These are phyloP conservation scores for Penicillium rolfsii DNA, from an alignment of 2,329 filamentous ascomycete species.

Conservation along the genomic window DNA sequence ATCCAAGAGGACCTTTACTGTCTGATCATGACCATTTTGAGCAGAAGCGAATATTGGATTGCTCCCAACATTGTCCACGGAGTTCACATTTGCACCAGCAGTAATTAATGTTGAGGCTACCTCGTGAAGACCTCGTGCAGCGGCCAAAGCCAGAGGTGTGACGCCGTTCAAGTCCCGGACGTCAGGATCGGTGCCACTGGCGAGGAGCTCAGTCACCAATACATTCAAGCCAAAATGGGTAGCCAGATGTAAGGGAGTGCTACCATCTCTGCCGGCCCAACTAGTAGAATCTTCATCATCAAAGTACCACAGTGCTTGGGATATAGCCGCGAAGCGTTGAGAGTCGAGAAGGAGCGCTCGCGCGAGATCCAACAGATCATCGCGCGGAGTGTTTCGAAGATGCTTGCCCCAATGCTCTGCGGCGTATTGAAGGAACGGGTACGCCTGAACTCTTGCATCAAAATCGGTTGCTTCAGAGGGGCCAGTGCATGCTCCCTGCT, in stretches of 20 bases:
- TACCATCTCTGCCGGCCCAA: constrained; percentile 9
- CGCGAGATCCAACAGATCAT: neutral
- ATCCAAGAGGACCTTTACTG: neutral
- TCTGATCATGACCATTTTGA: neutral
- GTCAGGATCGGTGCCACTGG: constrained; percentile 1
- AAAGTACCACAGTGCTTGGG: constrained; percentile 8
- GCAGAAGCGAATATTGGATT: neutral
- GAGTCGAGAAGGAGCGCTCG: neutral
- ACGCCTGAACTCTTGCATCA: neutral
- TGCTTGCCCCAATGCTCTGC: constrained; percentile 6
- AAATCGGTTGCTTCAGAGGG: constrained; percentile 6
- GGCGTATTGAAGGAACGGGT: constrained; percentile 7
- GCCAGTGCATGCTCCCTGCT: neutral
- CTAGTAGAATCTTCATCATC: constrained; percentile 6
- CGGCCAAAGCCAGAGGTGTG: constrained; percentile 3
- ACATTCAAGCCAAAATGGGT: constrained; percentile 8
- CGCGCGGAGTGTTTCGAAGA: neutral
- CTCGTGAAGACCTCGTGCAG: neutral
- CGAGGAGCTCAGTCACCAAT: constrained; percentile 4
- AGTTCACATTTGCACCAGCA: constrained; percentile 6
- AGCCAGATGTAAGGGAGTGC: constrained; percentile 6
- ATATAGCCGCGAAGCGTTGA: neutral
- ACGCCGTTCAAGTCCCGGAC: constrained; percentile 3
- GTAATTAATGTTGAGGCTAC: constrained; percentile 1
- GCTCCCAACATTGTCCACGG: constrained; percentile 3